A percentile compares a stretch with the other conserved stretches of the same genome.
phyloP scores from a whole-genome alignment of 371 early-diverging fungal species.

The Apophysomyces sp. region DNA sequence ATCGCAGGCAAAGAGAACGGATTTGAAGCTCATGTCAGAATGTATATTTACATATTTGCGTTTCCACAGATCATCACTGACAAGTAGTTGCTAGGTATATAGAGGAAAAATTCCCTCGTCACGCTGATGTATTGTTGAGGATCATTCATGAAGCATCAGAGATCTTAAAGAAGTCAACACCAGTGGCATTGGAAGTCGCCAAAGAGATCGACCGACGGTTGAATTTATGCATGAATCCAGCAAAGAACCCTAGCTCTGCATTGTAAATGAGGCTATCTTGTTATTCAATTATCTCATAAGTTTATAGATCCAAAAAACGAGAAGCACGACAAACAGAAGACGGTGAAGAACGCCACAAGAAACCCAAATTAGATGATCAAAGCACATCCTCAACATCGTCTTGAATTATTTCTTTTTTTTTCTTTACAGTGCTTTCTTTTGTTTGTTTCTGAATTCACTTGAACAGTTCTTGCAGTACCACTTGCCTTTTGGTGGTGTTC shows the following conservation, averaged over 20 bases:
- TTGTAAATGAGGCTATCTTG: conserved; percentile 46
- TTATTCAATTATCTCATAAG: background rate
- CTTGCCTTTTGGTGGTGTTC: conserved; percentile 78
- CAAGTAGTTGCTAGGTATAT: conserved; percentile 36
- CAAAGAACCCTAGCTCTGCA: conserved; percentile 67
- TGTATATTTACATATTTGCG: too few relatives aligned
- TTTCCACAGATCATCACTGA: too few relatives aligned
- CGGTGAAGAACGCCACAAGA: conserved; percentile 36
- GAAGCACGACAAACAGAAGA: conserved; percentile 29
- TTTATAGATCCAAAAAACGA: conserved; percentile 44
- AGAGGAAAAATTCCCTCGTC: conserved; percentile 31
- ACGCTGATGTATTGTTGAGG: conserved; percentile 27
- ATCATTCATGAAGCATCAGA: conserved; percentile 51
- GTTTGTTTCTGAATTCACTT: conserved; percentile 50
- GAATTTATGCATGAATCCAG: conserved; percentile 66
- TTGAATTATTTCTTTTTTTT: background rate
- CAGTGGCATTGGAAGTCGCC: conserved; percentile 45
- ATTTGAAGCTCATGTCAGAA: conserved; percentile 48
- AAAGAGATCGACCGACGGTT: conserved; percentile 63
- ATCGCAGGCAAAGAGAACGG: conserved; percentile 63
- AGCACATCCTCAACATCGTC: background rate
- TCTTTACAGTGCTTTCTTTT: conserved; percentile 23
- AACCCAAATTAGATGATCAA: conserved; percentile 7
- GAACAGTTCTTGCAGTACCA: conserved; percentile 90
- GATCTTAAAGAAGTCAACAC: conserved; percentile 30